Percentiles rank a stretch among this genome's conserved stretches.
These are phyloP conservation scores for Rubroboletus satanas DNA, from an alignment of 768 basidiomycete genomes.

Conservation along the genomic window DNA sequence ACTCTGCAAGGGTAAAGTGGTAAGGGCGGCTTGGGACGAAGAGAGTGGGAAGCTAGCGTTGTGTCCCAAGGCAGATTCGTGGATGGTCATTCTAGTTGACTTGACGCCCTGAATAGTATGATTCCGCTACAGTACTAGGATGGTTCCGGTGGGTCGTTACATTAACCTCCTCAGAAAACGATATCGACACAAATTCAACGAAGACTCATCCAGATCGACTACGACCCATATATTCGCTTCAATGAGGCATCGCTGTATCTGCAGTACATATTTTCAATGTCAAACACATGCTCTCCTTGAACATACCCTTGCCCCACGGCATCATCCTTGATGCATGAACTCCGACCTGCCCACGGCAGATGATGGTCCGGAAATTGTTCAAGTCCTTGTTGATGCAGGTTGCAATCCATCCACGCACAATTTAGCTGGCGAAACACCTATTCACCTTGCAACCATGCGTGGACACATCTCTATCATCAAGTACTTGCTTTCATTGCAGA, in stretches of 20 bases:
- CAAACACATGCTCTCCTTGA: neutral
- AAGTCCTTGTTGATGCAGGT: constrained; percentile 7
- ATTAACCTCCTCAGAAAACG: neutral
- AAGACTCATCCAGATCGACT: constrained; percentile 5
- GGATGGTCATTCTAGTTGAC: neutral
- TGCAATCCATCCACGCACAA: neutral
- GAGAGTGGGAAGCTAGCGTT: neutral
- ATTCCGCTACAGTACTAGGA: neutral
- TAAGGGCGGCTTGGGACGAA: neutral
- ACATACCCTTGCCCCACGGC: neutral
- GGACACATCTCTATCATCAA: neutral
- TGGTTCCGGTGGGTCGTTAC: too few relatives aligned
- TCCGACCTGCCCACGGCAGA: neutral
- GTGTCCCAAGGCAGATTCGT: neutral
- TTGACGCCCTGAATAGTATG: neutral
- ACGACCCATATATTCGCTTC: neutral
- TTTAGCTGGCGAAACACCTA: neutral
- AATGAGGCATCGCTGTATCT: neutral
- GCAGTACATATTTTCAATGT: constrained; percentile 1
- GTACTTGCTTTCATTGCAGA: neutral
- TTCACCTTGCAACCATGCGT: neutral
- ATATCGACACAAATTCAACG: too few relatives aligned
- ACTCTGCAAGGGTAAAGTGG: neutral
- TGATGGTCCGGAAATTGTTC: neutral
- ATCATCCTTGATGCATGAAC: constrained; percentile 1